Evolutionary conservation across 345 rosid genomes (phyloP).

Genomic region (Brassica cretica): DNA sequence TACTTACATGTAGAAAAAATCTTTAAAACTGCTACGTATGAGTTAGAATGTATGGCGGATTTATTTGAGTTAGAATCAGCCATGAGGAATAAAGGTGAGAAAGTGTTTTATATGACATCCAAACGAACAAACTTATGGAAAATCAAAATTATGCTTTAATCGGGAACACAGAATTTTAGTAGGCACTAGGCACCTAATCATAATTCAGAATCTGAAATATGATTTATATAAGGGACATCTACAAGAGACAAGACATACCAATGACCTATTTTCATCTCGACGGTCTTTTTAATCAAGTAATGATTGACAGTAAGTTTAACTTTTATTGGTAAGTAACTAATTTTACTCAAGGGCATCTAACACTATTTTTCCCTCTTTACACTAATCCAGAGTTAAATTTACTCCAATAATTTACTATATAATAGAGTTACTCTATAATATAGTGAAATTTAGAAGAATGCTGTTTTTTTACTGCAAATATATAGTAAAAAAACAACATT

Average conservation of each 20-base stretch:
- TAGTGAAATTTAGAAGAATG: no score
- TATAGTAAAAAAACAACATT: no score
- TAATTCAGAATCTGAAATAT: background rate
- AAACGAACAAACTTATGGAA: background rate
- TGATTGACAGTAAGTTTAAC: background rate
- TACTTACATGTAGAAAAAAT: background rate
- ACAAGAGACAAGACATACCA: background rate
- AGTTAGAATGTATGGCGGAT: no score
- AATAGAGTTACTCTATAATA: no score
- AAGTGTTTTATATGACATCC: background rate
- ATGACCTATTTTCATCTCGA: background rate
- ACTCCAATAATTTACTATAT: no score
- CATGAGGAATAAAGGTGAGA: no score
- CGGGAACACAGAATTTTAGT: background rate
- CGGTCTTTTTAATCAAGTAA: background rate
- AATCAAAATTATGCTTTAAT: background rate
- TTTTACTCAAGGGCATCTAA: background rate
- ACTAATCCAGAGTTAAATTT: no score
- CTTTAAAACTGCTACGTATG: background rate
- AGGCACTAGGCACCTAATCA: background rate
- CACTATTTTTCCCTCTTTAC: no score
- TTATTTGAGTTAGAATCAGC: no score
- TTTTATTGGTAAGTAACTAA: background rate
- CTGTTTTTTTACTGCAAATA: no score
- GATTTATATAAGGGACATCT: background rate